Evolutionary conservation across 805 yeast genomes (phyloP).

Genomic region (Naumovozyma baii): DNA sequence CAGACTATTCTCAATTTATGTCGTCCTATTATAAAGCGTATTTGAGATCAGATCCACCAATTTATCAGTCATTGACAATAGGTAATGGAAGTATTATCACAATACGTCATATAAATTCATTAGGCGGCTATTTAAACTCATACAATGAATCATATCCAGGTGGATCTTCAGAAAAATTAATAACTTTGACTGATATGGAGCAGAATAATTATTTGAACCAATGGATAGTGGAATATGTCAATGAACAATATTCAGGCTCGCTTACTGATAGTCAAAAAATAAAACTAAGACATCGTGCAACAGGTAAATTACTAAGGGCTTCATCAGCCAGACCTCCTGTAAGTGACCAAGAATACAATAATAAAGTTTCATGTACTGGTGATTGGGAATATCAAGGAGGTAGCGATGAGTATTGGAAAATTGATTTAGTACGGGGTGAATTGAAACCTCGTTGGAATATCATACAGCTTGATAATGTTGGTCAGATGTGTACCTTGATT

Average conservation of each 20-base stretch:
- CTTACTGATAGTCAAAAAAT: slow-evolving; percentile 49
- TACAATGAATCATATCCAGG: slow-evolving; percentile 52
- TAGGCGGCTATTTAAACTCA: slow-evolving; percentile 80
- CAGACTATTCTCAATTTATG: slow-evolving; percentile 34
- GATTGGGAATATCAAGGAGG: slow-evolving; percentile 54
- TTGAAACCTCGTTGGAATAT: slow-evolving; percentile 29
- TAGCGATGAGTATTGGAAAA: slow-evolving; percentile 57
- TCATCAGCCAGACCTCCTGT: slow-evolving; percentile 71
- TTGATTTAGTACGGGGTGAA: slow-evolving; percentile 30
- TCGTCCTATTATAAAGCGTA: slow-evolving; percentile 61
- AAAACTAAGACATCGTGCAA: slow-evolving; percentile 57
- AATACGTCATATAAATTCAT: slow-evolving; percentile 56
- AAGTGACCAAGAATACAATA: slow-evolving; percentile 82
- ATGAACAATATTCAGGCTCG: slow-evolving; percentile 19
- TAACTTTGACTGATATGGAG: slow-evolving; percentile 56
- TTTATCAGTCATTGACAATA: slow-evolving; percentile 48
- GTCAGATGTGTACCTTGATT: slow-evolving; percentile 59
- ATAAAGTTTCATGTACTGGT: slow-evolving; percentile 70
- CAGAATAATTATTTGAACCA: slow-evolving; percentile 55
- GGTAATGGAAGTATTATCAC: slow-evolving; percentile 64
- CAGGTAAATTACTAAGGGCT: slow-evolving; percentile 62
- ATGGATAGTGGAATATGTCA: slow-evolving; percentile 54
- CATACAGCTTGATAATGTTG: slow-evolving; percentile 58
- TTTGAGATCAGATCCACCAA: slow-evolving; percentile 28
- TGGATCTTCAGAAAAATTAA: slow-evolving; percentile 71